Percentiles rank a stretch among this genome's conserved stretches.
phyloP scores from a whole-genome alignment of 1,139 yeast species.

The Ogataea hybrid region DNA sequence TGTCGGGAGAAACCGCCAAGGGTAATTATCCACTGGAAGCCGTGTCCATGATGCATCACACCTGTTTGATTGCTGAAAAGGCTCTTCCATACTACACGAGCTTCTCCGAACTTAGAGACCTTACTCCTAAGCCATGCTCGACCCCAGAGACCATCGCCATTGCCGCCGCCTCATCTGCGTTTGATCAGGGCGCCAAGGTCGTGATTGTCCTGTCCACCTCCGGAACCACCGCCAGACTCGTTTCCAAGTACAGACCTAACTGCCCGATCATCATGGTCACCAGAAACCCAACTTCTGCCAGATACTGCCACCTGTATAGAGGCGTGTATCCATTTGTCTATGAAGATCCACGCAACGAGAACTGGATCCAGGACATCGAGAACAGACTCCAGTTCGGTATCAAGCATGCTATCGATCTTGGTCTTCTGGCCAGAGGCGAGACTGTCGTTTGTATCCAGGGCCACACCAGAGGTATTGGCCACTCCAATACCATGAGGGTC shows the following conservation, averaged over 20 bases:
- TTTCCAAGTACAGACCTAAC: slow-evolving; percentile 96
- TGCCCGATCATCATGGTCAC: slow-evolving; percentile 98
- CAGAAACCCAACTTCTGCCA: slow-evolving; percentile 89
- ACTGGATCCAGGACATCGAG: slow-evolving; percentile 98
- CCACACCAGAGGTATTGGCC: slow-evolving; percentile 98
- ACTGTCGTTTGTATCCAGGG: slow-evolving; percentile 95
- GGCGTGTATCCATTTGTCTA: slow-evolving; percentile 98
- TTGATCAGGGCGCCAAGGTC: slow-evolving; percentile 96
- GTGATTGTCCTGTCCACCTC: slow-evolving; percentile 94
- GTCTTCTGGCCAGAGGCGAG: slow-evolving; percentile 85
- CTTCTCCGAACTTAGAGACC: slow-evolving; percentile 84
- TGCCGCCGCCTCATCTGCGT: slow-evolving; percentile 94
- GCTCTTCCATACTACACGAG: slow-evolving; percentile 85
- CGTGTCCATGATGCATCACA: slow-evolving; percentile 98
- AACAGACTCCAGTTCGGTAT: slow-evolving; percentile 93
- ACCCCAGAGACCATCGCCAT: slow-evolving; percentile 97
- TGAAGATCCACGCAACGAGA: slow-evolving; percentile 60
- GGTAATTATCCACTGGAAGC: slow-evolving; percentile 98
- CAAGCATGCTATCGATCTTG: slow-evolving; percentile 83
- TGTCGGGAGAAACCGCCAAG: slow-evolving; percentile 99
- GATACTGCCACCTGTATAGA: slow-evolving; percentile 94
- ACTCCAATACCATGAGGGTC: slow-evolving; percentile 94
- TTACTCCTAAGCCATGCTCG: slow-evolving; percentile 85
- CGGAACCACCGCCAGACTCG: slow-evolving; percentile 93
- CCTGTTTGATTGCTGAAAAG: slow-evolving; percentile 94